Conservation (phyloP, 1,284 basidiomycete species). For the Phellopilus nigrolimitatus region DNA sequence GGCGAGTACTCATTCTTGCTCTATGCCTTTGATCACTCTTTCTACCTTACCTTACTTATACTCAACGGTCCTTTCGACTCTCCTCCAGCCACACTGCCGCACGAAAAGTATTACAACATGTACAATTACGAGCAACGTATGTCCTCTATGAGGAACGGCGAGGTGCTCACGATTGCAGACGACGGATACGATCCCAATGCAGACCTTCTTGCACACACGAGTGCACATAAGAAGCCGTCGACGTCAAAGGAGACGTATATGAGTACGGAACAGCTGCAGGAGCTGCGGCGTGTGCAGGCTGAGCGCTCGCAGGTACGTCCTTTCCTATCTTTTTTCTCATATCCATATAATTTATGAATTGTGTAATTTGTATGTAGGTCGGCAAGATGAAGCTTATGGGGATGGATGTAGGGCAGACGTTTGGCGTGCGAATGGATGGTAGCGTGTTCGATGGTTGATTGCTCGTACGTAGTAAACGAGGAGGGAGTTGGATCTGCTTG, state of each 20-base stretch:
- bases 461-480: too few species aligned
- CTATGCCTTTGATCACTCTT: constrained; percentile 5
- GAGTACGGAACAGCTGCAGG: constrained; percentile 71
- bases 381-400: constrained; percentile 80
- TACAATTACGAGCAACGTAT: constrained; percentile 75
- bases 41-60: neutral
- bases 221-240: constrained; percentile 56
- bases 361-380: constrained; percentile 38
- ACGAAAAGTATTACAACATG: constrained; percentile 91
- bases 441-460: constrained; percentile 40
- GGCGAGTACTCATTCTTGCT: constrained; percentile 38
- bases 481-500: too few species aligned
- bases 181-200: constrained; percentile 73
- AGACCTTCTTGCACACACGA: constrained; percentile 72
- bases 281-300: constrained; percentile 74
- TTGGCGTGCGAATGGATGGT: constrained; percentile 80
- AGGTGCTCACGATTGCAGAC: constrained; percentile 62
- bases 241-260: constrained; percentile 67
- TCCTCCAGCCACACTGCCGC: constrained; percentile 73
- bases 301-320: constrained; percentile 67
- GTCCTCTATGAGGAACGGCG: constrained; percentile 75
- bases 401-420: constrained; percentile 74
- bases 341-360: neutral
- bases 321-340: neutral
- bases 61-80: constrained; percentile 3